Percentiles rank a stretch among this genome's conserved stretches.
These are phyloP conservation scores for Prunus padus DNA, from an alignment of 306 rosid species.

Conservation along the genomic window DNA sequence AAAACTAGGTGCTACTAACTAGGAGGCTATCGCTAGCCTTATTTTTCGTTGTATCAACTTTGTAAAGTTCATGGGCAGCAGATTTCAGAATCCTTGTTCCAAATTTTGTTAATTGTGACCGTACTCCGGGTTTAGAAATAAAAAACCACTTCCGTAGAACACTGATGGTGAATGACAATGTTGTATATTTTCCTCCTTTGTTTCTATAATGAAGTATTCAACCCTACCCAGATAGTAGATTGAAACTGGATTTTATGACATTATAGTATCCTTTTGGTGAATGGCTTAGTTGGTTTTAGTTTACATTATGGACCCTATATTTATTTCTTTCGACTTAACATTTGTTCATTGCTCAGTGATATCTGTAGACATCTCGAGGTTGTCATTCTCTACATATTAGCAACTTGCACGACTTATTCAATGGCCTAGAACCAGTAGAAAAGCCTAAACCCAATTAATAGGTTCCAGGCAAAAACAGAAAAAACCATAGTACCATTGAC, in stretches of 20 bases:
- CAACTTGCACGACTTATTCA: neutral
- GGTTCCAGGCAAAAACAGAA: neutral
- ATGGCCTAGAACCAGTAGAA: neutral
- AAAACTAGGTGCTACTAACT: neutral
- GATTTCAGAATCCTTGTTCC: neutral
- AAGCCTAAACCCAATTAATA: neutral
- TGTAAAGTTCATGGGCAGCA: neutral
- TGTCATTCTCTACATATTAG: neutral
- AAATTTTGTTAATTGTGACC: neutral
- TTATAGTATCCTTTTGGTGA: neutral
- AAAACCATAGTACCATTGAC: neutral
- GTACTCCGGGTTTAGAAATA: neutral
- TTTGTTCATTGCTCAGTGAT: neutral
- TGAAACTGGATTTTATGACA: neutral
- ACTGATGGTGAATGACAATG: neutral
- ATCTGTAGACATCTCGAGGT: neutral
- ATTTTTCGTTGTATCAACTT: neutral
- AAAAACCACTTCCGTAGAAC: neutral
- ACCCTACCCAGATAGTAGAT: neutral
- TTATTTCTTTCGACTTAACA: neutral
- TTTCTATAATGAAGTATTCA: neutral
- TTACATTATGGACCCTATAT: neutral
- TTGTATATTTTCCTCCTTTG: neutral
- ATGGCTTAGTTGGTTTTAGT: neutral
- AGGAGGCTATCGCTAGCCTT: neutral